Conservation (phyloP, 192 early-diverging fungal genomes). For the Geranomyces variabilis region DNA sequence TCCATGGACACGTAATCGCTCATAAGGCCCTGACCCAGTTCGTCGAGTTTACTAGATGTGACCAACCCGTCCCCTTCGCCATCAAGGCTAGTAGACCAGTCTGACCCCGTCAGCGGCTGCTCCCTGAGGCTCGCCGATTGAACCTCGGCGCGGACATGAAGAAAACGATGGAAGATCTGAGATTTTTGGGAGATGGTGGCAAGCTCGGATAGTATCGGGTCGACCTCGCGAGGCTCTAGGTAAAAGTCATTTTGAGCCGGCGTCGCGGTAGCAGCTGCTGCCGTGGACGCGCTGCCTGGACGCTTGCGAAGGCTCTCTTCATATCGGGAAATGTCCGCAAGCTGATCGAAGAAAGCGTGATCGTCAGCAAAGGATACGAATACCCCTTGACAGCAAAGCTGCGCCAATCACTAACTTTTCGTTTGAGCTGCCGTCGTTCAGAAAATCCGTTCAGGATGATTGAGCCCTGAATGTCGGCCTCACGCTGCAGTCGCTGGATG, state of each 20-base stretch:
- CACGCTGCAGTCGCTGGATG: constrained; percentile 86
- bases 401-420: constrained; percentile 39
- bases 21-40: constrained; percentile 66
- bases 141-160: constrained; percentile 72
- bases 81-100: constrained; percentile 24
- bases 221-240: constrained; percentile 76
- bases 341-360: constrained; percentile 31
- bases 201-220: constrained; percentile 78
- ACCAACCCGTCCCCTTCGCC: constrained; percentile 61
- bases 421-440: constrained; percentile 63
- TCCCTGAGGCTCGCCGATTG: constrained; percentile 45
- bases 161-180: constrained; percentile 79
- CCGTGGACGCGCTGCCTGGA: constrained; percentile 39
- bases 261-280: constrained; percentile 1
- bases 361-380: background rate
- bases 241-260: constrained; percentile 23
- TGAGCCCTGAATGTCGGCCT: constrained; percentile 77
- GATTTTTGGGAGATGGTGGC: constrained; percentile 80
- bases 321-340: constrained; percentile 57
- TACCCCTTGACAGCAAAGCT: background rate
- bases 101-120: constrained; percentile 5
- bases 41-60: constrained; percentile 58
- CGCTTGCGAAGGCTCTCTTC: constrained; percentile 42
- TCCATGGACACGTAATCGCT: constrained; percentile 72
- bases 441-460: constrained; percentile 80